Evolutionary conservation across 2,329 filamentous ascomycete species (phyloP), one percentile per base, ranked within the genome.

Genomic region (Aureobasidium musti): DNA sequence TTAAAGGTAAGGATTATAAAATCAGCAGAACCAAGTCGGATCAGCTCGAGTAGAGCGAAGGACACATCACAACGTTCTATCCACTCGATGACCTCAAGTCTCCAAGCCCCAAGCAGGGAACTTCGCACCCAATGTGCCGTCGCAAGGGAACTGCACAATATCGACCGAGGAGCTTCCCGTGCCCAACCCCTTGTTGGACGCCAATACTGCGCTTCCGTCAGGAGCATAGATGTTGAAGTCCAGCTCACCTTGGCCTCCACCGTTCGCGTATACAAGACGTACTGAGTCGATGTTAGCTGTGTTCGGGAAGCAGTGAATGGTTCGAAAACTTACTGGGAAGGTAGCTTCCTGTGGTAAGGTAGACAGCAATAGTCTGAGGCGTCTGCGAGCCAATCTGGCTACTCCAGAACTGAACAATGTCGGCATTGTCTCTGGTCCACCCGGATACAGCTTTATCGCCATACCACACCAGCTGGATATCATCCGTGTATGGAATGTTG

Each of bases 401-500:
- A n/a, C 41, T 68, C 63, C 64, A 69, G 63, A 68, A 66, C 21
- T 68, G 66, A 11, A 65, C 21, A 23, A 69, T 49, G 35, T 69
- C 67, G 64, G 47, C 54, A 61, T 69, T 69, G 57, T 53, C 28
- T 23, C 68, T 43, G 6, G 41, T 65, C 68, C 68, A 69, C n/a
- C 68, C 68, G 5, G 45, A 45, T n/a, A 67, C 43, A 10, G 68
- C 68, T 37, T 68, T 68, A 21, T 64, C 35, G 30, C 68, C 68
- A 41, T 68, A 45, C 68, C 68, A 69, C 21, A 69, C 28, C 30
- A 68, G 23, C 14, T 54, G 43, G 19, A 68, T 54, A 56, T 69
- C 68, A 49, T 69, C 68, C 14, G 67, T 54, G 59, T 69, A 69
- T 4, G 67, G 66, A 21, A 68, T 63, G 49, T 69, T 68, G 67